These are phyloP conservation scores for Diaporthe sp. DNA, from an alignment of 2,329 filamentous ascomycete species.

Conservation along the genomic window DNA sequence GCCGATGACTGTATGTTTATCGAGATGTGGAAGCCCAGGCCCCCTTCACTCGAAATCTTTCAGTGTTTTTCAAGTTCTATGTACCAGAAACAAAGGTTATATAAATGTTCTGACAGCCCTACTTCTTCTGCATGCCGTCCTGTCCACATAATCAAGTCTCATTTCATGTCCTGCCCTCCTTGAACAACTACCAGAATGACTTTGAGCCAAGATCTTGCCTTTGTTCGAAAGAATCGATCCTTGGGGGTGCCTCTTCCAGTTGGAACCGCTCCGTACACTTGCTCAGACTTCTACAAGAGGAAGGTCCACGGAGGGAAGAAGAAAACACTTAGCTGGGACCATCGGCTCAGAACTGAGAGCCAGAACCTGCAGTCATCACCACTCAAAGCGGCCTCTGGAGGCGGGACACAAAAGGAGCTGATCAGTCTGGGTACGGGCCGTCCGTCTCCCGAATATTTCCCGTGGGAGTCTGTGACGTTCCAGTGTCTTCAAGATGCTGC, in stretches of 20 bases:
- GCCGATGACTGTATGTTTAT: not conserved
- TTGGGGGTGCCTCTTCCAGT: not conserved
- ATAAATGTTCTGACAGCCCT: not conserved
- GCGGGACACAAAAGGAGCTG: too few species aligned
- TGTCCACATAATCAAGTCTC: not conserved
- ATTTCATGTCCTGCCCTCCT: not conserved
- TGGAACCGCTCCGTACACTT: not conserved
- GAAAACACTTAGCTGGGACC: not conserved
- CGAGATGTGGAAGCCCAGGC: not conserved
- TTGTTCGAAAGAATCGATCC: not conserved
- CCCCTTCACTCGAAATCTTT: not conserved
- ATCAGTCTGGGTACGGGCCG: not conserved
- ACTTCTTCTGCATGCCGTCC: not conserved
- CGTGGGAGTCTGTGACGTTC: not conserved
- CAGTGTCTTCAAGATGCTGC: not conserved
- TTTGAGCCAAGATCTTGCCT: not conserved
- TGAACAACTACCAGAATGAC: not conserved
- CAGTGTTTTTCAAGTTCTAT: not conserved
- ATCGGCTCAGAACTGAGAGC: not conserved
- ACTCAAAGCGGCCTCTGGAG: not conserved
- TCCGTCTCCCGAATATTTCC: not conserved
- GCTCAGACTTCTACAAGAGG: not conserved
- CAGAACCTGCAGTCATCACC: not conserved
- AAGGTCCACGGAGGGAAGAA: not conserved
- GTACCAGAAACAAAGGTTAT: not conserved